These are phyloP conservation scores for Magnusiomyces suaveolens DNA, from an alignment of 1,139 yeast genomes.

Conservation along the genomic window DNA sequence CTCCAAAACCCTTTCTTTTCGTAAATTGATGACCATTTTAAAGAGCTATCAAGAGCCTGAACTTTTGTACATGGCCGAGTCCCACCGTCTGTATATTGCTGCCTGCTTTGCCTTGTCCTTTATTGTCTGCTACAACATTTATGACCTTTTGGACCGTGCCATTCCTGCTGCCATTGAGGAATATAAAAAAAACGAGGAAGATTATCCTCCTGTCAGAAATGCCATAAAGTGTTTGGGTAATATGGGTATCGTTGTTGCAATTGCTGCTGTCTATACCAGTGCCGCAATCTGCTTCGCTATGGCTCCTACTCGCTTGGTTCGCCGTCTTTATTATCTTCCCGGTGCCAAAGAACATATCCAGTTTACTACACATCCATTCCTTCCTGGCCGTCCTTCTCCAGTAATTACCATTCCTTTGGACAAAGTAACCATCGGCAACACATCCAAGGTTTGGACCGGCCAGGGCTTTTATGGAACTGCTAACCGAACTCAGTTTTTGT, in stretches of 20 bases:
- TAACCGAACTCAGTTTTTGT: slow-evolving; percentile 64
- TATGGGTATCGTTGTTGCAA: slow-evolving; percentile 35
- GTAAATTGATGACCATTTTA: slow-evolving; percentile 56
- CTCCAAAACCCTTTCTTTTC: slow-evolving; percentile 47
- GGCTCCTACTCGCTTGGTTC: slow-evolving; percentile 59
- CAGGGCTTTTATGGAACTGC: slow-evolving; percentile 81
- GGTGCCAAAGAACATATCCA: slow-evolving; percentile 42
- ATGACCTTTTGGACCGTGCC: slow-evolving; percentile 52
- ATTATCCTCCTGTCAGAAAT: slow-evolving; percentile 32
- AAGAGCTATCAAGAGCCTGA: slow-evolving; percentile 54
- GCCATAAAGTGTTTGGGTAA: slow-evolving; percentile 31
- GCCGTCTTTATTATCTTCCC: slow-evolving; percentile 73
- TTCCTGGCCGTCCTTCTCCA: slow-evolving; percentile 73
- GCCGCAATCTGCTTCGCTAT: slow-evolving; percentile 38
- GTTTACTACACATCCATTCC: slow-evolving; percentile 62
- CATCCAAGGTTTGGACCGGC: slow-evolving; percentile 71
- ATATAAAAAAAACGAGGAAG: slow-evolving; percentile 47
- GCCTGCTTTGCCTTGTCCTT: slow-evolving; percentile 61
- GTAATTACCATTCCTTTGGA: slow-evolving; percentile 57
- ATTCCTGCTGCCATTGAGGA: slow-evolving; percentile 47
- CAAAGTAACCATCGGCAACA: slow-evolving; percentile 46
- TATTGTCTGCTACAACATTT: slow-evolving; percentile 56
- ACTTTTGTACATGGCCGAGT: slow-evolving; percentile 72
- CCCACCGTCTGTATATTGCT: slow-evolving; percentile 66
- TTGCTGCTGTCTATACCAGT: slow-evolving; percentile 37